Evolutionary conservation across 169 alveolate species (phyloP).

Genomic region (Eimeria tenella): DNA sequence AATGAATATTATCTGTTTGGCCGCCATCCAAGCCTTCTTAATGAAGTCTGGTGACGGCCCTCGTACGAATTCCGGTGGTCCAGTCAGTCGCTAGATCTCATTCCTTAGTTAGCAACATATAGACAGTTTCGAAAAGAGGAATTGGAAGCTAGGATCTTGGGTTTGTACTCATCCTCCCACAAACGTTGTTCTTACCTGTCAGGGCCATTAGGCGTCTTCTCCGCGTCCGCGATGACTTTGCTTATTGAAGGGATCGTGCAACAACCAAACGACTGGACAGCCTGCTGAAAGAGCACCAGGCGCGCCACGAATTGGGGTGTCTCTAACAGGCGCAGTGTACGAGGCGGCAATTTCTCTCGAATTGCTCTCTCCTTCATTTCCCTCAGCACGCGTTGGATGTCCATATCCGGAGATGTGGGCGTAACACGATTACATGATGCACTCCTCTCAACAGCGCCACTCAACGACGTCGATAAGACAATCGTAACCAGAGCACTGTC

Average conservation of each 20-base stretch:
- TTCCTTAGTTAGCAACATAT: not conserved
- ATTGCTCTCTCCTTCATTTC: not conserved
- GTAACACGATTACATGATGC: too few relatives aligned
- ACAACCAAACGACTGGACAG: constrained; percentile 47
- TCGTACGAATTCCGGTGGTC: too few relatives aligned
- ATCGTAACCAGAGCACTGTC: not conserved
- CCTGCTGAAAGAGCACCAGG: constrained; percentile 41
- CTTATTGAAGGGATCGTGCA: constrained; percentile 65
- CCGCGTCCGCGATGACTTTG: constrained; percentile 70
- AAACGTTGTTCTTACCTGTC: constrained; percentile 66
- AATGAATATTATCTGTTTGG: too few relatives aligned
- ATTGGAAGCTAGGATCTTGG: not conserved
- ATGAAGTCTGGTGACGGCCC: too few relatives aligned
- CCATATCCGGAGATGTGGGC: not conserved
- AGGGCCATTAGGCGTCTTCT: constrained; percentile 74
- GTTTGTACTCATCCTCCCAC: not conserved
- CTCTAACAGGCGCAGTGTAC: constrained; percentile 29
- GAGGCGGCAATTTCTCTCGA: not conserved
- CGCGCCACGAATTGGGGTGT: constrained; percentile 74
- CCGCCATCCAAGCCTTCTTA: too few relatives aligned
- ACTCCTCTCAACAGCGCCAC: not conserved
- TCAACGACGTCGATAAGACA: not conserved
- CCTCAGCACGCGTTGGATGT: not conserved
- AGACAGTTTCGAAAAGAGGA: not conserved
- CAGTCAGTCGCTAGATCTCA: too few relatives aligned